Base-by-base conservation (phyloP, 2,329 filamentous ascomycete species). In the Alternaria sp. region DNA sequence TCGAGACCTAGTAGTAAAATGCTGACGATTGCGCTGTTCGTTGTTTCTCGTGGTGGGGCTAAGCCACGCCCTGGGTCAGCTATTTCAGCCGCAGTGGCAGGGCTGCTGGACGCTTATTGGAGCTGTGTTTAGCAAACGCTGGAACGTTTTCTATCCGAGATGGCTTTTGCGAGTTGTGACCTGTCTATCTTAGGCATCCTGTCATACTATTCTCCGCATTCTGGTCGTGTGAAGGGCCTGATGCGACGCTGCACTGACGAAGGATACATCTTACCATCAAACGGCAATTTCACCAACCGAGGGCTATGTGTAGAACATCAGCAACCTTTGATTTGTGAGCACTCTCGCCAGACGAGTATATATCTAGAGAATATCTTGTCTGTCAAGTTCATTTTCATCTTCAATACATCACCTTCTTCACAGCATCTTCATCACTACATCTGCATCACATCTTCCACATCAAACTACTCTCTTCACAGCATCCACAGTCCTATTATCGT, bases 381-480 rank as follows among this genome's bases (percentile, higher is more conserved):
- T n/a, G 59, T 65, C 54, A 47, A 62, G 30, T 45, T 64, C 61
- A 70, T 68, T 61, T 65, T 73, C 59, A 67, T 49, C 65, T 17
- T 26, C 53, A 51, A 36, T 17, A 6, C 19, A 32, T 15, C 28
- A 59, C 2, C 23, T 30, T 5, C 56, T 23, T 25, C 12, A 30
- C 25, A 52, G 9, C 23, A 8, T 25, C 13, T 56, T 62, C 52
- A 44, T 44, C 46, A 21, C 17, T 21, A 19, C n/a, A 21, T 8
- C 10, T 13, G 3, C 28, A 30, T 15, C 10, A 30, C 25, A 52
- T 12, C 23, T 6, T 25, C 13, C 50, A 63, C 52, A 40, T 19
- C 46, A 36, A 36, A 17, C 15, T 54, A 17, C 23, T 56, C 55
- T 59, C 15, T 19, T 36, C 28, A 28, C 13, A 40, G 17, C 15